These are phyloP conservation scores for Termitomyces sp. DNA, from an alignment of 768 basidiomycete genomes.

Conservation along the genomic window DNA sequence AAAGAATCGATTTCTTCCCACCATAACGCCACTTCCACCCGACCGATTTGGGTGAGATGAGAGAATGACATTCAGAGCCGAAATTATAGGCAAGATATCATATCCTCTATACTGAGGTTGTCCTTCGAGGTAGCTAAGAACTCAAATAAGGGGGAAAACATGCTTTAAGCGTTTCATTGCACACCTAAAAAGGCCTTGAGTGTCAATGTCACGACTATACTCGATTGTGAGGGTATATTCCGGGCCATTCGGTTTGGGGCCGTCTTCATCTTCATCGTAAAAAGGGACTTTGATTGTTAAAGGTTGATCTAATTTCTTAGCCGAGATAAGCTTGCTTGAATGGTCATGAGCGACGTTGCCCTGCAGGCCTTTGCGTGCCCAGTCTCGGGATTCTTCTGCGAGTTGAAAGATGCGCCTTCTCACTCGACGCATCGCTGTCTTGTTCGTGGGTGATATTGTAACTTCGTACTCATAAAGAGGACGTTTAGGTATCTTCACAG, in stretches of 20 bases:
- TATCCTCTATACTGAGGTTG: slow-evolving; percentile 45
- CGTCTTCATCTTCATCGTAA: slow-evolving; percentile 46
- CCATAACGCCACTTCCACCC: slow-evolving; percentile 54
- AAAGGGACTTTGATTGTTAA: slow-evolving; percentile 36
- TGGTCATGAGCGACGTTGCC: slow-evolving; percentile 53
- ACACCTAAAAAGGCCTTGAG: slow-evolving; percentile 39
- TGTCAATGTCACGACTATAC: slow-evolving; percentile 44
- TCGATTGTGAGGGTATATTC: slow-evolving; percentile 41
- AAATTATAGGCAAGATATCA: slow-evolving; percentile 52
- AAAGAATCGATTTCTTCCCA: slow-evolving; percentile 65
- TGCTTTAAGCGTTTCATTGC: slow-evolving; percentile 17
- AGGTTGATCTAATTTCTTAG: slow-evolving; percentile 39
- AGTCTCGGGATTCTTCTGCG: slow-evolving; percentile 46
- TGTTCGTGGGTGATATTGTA: slow-evolving; percentile 42
- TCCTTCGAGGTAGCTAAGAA: slow-evolving; percentile 48
- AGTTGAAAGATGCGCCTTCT: slow-evolving; percentile 59
- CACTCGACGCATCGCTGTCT: slow-evolving; percentile 44
- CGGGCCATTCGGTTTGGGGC: slow-evolving; percentile 36
- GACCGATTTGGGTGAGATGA: slow-evolving; percentile 48
- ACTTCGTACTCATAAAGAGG: slow-evolving; percentile 60
- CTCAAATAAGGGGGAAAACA: slow-evolving; percentile 25
- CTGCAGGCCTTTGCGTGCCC: slow-evolving; percentile 42
- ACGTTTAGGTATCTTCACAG: slow-evolving; percentile 43
- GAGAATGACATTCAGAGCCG: slow-evolving; percentile 62
- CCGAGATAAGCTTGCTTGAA: slow-evolving; percentile 44